These are phyloP conservation scores for Dalbergia cochinchinensis DNA, from an alignment of 306 rosid species.

Conservation along the genomic window DNA sequence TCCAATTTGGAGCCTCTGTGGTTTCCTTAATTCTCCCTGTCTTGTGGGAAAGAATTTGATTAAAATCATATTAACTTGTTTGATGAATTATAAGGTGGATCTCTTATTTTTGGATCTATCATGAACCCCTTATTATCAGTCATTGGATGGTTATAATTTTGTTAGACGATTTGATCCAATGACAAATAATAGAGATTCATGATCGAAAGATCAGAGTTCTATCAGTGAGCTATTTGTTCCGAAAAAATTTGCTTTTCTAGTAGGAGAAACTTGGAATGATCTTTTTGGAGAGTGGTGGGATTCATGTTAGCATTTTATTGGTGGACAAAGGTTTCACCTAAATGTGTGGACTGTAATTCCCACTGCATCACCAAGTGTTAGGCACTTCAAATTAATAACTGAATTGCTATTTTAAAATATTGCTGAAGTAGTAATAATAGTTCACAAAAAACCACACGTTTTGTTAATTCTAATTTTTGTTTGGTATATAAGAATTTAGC, in stretches of 20 bases:
- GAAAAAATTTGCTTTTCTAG: slow-evolving; percentile 6
- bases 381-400: not conserved
- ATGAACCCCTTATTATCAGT: no score
- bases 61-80: slow-evolving; percentile 44
- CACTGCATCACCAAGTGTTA: not conserved
- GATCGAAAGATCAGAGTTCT: not conserved
- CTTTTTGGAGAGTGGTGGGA: slow-evolving; percentile 29
- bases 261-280: slow-evolving; percentile 27
- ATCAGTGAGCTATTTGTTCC: not conserved
- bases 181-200: no score
- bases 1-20: slow-evolving; percentile 13
- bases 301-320: slow-evolving; percentile 37
- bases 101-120: no score
- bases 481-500: no score
- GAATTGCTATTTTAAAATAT: not conserved
- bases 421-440: not conserved
- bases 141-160: no score
- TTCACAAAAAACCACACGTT: not conserved
- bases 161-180: no score
- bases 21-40: slow-evolving; percentile 40
- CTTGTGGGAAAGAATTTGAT: slow-evolving; percentile 44
- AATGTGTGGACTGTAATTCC: not conserved
- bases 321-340: slow-evolving; percentile 30
- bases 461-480: not conserved
- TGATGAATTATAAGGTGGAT: no score